phyloP scores from a whole-genome alignment of 768 basidiomycete genomes.

The Chlorophyllum brunneum region DNA sequence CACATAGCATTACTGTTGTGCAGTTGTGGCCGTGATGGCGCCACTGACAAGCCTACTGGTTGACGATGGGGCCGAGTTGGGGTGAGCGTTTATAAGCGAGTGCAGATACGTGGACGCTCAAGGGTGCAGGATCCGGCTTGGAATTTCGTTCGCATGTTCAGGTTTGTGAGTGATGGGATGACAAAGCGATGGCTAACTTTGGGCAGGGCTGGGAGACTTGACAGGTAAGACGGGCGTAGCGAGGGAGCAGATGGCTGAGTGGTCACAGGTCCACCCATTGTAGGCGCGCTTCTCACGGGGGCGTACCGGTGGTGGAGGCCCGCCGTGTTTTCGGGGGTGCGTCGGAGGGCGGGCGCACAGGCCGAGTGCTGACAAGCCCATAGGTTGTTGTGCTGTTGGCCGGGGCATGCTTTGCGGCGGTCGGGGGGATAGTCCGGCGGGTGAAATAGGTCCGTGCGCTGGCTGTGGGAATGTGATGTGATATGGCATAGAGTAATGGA shows the following conservation, averaged over 20 bases:
- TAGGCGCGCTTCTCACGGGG: conserved; percentile 16
- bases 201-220: conserved; percentile 13
- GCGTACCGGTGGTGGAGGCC: conserved; percentile 15
- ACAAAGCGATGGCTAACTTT: not conserved
- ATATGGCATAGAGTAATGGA: conserved; percentile 9
- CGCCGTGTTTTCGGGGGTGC: conserved; percentile 14
- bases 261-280: conserved; percentile 15
- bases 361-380: not conserved
- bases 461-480: conserved; percentile 16
- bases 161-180: conserved; percentile 11
- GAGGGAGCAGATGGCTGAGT: not conserved
- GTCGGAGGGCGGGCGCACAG: not conserved
- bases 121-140: conserved; percentile 14
- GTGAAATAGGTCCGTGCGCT: conserved; percentile 22
- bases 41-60: conserved; percentile 11
- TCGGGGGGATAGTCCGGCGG: not conserved
- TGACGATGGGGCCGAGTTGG: conserved; percentile 11
- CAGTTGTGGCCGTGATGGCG: conserved; percentile 3
- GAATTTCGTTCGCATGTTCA: conserved; percentile 17
- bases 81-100: conserved; percentile 2
- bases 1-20: not conserved
- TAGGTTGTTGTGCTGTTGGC: not conserved
- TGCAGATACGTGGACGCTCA: not conserved
- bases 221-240: conserved; percentile 8
- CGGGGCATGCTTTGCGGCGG: not conserved